A percentile compares a stretch with the other conserved stretches of the same genome.
phyloP scores from a whole-genome alignment of 805 yeast genomes.

The Myxozyma kluyveri region DNA sequence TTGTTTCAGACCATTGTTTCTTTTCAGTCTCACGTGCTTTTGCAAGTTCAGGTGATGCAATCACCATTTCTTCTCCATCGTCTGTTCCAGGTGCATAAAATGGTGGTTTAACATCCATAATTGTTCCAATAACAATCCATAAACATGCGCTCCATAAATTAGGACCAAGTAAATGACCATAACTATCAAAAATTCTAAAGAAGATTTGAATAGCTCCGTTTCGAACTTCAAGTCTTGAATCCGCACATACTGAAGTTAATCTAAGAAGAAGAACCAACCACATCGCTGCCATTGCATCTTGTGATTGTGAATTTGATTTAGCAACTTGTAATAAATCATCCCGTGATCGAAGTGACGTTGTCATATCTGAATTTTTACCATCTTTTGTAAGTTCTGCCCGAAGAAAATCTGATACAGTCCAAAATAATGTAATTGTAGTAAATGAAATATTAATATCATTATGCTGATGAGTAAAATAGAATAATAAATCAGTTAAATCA shows the following conservation, averaged over 20 bases:
- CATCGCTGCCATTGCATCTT: slow-evolving; percentile 36
- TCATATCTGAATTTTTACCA: slow-evolving; percentile 21
- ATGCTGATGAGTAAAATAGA: slow-evolving; percentile 66
- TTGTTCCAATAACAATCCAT: slow-evolving; percentile 53
- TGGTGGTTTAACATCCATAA: slow-evolving; percentile 35
- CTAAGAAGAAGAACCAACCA: slow-evolving; percentile 66
- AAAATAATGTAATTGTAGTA: slow-evolving; percentile 85
- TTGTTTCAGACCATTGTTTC: slow-evolving; percentile 58
- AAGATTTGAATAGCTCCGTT: slow-evolving; percentile 89
- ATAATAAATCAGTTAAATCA: slow-evolving; percentile 66
- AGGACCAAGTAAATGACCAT: slow-evolving; percentile 53
- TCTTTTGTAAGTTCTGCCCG: slow-evolving; percentile 36
- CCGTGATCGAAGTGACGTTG: slow-evolving; percentile 16
- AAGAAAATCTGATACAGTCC: slow-evolving; percentile 82
- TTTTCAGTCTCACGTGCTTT: slow-evolving; percentile 35
- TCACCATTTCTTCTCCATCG: slow-evolving; percentile 5
- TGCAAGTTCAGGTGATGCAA: slow-evolving; percentile 23
- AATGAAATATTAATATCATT: slow-evolving; percentile 83
- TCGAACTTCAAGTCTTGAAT: slow-evolving; percentile 72
- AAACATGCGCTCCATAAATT: slow-evolving; percentile 65
- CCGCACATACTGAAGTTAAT: slow-evolving; percentile 62
- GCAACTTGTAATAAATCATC: slow-evolving; percentile 15
- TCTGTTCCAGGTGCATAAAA: neutral
- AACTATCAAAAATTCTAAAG: slow-evolving; percentile 74
- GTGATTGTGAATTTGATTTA: slow-evolving; percentile 11